Percentiles rank a stretch among this genome's conserved stretches.
Evolutionary conservation across 177 flowering plant species (phyloP).

Genomic region (Telopea speciosissima): DNA sequence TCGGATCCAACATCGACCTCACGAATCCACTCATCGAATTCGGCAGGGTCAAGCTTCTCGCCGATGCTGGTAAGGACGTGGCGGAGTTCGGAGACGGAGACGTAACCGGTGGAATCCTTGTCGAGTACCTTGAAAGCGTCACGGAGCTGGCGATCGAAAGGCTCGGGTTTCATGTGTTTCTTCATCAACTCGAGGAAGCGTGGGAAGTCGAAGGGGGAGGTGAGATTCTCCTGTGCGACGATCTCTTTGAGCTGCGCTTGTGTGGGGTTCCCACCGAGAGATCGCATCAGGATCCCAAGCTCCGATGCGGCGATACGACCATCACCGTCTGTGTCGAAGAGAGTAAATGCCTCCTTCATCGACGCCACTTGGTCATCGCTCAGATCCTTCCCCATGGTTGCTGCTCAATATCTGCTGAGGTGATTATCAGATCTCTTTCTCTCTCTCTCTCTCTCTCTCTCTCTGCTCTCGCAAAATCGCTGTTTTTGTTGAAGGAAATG

Average conservation of each 20-base stretch:
- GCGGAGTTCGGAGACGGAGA: constrained; percentile 71
- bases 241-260: constrained; percentile 85
- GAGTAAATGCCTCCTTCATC: constrained; percentile 86
- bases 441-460: too few species aligned
- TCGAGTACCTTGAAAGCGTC: constrained; percentile 93
- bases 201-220: constrained; percentile 71
- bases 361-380: constrained; percentile 77
- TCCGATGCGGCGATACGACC: constrained; percentile 86
- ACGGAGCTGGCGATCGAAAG: constrained; percentile 83
- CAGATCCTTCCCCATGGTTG: constrained; percentile 68
- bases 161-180: constrained; percentile 76
- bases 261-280: constrained; percentile 93
- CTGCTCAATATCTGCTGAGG: too few species aligned
- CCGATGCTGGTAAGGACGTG: constrained; percentile 88
- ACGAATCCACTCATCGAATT: constrained; percentile 98
- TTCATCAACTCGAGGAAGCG: constrained; percentile 77
- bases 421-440: too few species aligned
- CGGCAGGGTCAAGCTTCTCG: constrained; percentile 86
- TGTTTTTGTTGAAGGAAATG: too few species aligned
- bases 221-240: constrained; percentile 62
- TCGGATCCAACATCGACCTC: constrained; percentile 86
- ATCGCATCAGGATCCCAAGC: constrained; percentile 90
- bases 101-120: constrained; percentile 81
- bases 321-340: constrained; percentile 91
- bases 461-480: too few species aligned